Conservation (phyloP, 108 stramenopile genomes). For the Fistulifera pelliculosa region DNA sequence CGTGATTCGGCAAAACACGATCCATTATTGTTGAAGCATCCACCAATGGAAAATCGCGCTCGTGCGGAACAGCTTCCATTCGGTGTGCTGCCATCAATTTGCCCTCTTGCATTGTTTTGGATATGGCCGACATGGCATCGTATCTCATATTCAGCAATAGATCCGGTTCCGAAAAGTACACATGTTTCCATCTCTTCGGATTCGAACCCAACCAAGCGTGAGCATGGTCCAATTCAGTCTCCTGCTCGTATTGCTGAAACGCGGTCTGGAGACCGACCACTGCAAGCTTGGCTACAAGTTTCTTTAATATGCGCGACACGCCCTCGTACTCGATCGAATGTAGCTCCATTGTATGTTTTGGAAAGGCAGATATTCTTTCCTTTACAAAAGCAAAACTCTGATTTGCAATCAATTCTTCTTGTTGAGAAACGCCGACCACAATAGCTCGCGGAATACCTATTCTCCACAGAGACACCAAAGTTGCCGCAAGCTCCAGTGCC, state of each 20-base stretch:
- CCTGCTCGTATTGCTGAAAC: constrained; percentile 1
- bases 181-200: constrained; percentile 21
- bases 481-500: constrained; percentile 19
- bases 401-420: not conserved
- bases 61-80: constrained; percentile 38
- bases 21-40: no score
- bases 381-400: not conserved
- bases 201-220: constrained; percentile 24
- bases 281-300: constrained; percentile 22
- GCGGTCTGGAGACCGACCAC: constrained; percentile 26
- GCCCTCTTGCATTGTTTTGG: constrained; percentile 16
- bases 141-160: constrained; percentile 20
- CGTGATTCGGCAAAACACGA: no score
- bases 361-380: no score
- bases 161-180: constrained; percentile 41
- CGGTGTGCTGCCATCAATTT: constrained; percentile 31
- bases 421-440: constrained; percentile 12
- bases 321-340: not conserved
- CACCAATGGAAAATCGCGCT: constrained; percentile 12
- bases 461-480: constrained; percentile 22
- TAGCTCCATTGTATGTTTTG: no score
- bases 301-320: not conserved
- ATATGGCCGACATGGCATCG: constrained; percentile 10
- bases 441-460: constrained; percentile 28
- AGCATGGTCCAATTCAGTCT: not conserved